Percentiles rank a stretch among this genome's conserved stretches.
phyloP scores from a whole-genome alignment of 345 rosid genomes.

The Kandelia obovata region DNA sequence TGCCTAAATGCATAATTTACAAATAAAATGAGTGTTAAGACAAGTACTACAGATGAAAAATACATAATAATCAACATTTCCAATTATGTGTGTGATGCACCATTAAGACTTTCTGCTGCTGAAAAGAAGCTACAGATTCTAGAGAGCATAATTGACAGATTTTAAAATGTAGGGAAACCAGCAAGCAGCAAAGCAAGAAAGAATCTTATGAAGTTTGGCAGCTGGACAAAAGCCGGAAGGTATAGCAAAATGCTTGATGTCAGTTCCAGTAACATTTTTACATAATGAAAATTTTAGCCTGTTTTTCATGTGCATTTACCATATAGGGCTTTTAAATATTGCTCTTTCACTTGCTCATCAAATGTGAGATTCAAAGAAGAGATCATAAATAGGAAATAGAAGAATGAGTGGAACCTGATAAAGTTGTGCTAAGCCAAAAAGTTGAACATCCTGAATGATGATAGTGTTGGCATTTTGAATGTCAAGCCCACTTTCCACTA shows the following conservation, averaged over 20 bases:
- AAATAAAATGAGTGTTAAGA: neutral
- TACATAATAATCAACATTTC: too few relatives aligned
- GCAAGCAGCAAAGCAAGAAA: neutral
- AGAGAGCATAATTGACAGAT: neutral
- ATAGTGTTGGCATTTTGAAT: slow-evolving; percentile 96
- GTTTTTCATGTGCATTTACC: neutral
- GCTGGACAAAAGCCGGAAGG: neutral
- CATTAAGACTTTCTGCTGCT: too few relatives aligned
- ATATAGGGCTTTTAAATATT: slow-evolving; percentile 1
- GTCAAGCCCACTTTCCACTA: slow-evolving; percentile 96
- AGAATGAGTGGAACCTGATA: slow-evolving; percentile 61
- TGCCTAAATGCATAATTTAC: neutral
- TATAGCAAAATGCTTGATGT: neutral
- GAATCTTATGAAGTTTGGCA: neutral
- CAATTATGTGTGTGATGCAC: too few relatives aligned
- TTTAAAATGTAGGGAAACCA: neutral
- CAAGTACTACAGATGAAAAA: neutral
- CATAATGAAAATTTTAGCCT: neutral
- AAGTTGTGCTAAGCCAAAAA: slow-evolving; percentile 88
- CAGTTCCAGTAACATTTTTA: neutral
- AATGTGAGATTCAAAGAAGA: neutral
- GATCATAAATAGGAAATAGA: slow-evolving; percentile 9
- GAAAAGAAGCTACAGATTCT: neutral
- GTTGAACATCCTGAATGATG: slow-evolving; percentile 93
- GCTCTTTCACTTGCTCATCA: neutral